phyloP scores from a whole-genome alignment of 1,284 basidiomycete species.

The Sporisorium sorghi region DNA sequence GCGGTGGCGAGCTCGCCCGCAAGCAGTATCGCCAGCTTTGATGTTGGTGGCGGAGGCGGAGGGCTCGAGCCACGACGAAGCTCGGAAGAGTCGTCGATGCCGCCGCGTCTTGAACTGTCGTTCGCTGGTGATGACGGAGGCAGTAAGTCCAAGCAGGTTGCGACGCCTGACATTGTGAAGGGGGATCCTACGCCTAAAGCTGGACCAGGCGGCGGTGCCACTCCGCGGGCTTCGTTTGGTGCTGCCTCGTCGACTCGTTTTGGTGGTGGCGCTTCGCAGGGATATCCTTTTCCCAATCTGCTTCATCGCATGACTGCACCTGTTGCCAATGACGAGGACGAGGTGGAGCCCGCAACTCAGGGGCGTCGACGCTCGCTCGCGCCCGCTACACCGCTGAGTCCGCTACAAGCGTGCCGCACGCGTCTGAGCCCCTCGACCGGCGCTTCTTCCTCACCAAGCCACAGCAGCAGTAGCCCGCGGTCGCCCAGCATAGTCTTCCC shows the following conservation, averaged over 20 bases:
- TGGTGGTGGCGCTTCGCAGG: neutral
- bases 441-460: neutral
- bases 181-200: conserved; percentile 38
- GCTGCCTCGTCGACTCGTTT: neutral
- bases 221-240: conserved; percentile 29
- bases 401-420: conserved; percentile 20
- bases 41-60: conserved; percentile 4
- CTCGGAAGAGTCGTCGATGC: conserved; percentile 8
- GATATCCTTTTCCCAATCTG: conserved; percentile 37
- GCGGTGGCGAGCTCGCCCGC: conserved; percentile 36
- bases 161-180: conserved; percentile 16
- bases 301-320: conserved; percentile 11
- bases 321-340: neutral
- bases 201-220: conserved; percentile 18
- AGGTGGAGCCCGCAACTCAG: neutral
- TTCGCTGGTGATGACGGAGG: neutral
- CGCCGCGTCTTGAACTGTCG: conserved; percentile 16
- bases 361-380: neutral
- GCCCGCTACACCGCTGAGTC: conserved; percentile 29
- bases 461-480: conserved; percentile 11
- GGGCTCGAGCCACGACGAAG: neutral
- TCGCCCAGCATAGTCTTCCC: conserved; percentile 46
- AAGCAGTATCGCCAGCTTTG: conserved; percentile 40
- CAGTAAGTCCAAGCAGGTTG: neutral
- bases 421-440: neutral